These are phyloP conservation scores for Syncephalastrum racemosum DNA, from an alignment of 371 early-diverging fungal genomes.

Conservation along the genomic window DNA sequence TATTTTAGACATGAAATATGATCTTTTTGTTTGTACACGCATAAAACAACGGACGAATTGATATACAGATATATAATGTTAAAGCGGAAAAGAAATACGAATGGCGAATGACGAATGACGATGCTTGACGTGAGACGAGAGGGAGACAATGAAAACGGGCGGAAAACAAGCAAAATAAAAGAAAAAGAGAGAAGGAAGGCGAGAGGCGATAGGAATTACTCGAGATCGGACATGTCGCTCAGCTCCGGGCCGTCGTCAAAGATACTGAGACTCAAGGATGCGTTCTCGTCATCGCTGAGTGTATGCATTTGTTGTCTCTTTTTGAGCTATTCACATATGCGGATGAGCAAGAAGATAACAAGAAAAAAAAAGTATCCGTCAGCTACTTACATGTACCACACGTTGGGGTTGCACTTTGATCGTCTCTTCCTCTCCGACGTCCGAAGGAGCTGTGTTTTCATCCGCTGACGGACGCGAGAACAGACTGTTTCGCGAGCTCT, in stretches of 20 bases:
- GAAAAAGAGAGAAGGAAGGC: background rate
- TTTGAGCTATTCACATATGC: no score
- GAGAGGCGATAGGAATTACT: background rate
- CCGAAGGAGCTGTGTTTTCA: slow-evolving; percentile 19
- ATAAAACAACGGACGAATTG: slow-evolving; percentile 1
- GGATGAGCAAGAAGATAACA: no score
- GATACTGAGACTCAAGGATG: slow-evolving; percentile 30
- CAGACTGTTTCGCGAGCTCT: slow-evolving; percentile 8
- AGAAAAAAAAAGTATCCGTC: no score
- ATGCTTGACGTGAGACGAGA: background rate
- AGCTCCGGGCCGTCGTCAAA: slow-evolving; percentile 55
- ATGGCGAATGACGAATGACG: background rate
- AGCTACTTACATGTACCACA: no score
- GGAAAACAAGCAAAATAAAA: background rate
- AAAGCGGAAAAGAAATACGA: background rate
- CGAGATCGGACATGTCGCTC: slow-evolving; percentile 44
- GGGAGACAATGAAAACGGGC: background rate
- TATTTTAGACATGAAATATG: background rate
- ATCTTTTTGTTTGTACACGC: slow-evolving; percentile 2
- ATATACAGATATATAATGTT: no score
- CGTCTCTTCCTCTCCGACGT: slow-evolving; percentile 9
- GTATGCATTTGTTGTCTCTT: background rate
- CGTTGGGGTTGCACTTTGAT: no score
- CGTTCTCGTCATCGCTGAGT: slow-evolving; percentile 33
- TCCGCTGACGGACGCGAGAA: slow-evolving; percentile 9